phyloP scores from a whole-genome alignment of 805 yeast species.

The Candida chilensis region DNA sequence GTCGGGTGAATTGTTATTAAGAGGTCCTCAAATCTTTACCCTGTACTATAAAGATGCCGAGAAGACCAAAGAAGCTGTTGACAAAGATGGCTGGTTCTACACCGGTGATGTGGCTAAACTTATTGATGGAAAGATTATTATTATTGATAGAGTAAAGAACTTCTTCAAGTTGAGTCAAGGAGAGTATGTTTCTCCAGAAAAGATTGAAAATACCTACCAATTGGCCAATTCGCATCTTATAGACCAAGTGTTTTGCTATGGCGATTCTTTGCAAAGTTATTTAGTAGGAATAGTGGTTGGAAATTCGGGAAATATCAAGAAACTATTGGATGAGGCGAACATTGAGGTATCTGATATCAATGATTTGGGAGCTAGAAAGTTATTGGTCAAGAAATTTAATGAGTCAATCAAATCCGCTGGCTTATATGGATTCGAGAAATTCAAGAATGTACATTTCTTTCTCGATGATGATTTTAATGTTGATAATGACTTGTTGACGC shows the following conservation, averaged over 20 bases:
- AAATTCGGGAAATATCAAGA: constrained; percentile 4
- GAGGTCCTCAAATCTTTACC: constrained; percentile 19
- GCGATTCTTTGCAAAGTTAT: constrained; percentile 12
- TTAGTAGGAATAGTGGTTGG: constrained; percentile 13
- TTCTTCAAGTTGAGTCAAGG: constrained; percentile 22
- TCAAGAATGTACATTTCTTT: constrained; percentile 13
- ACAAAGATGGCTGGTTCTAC: constrained; percentile 23
- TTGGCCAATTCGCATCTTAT: constrained; percentile 9
- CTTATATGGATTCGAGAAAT: constrained; percentile 19
- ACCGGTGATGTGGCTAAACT: constrained; percentile 27
- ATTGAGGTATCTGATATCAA: not conserved
- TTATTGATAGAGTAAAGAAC: constrained; percentile 21
- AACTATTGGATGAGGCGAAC: not conserved
- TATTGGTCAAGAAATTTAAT: constrained; percentile 14
- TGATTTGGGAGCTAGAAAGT: constrained; percentile 5
- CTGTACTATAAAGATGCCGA: constrained; percentile 22
- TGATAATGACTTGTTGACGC: constrained; percentile 1
- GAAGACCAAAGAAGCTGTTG: constrained; percentile 20
- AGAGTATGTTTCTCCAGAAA: constrained; percentile 20
- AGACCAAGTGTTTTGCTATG: constrained; percentile 13
- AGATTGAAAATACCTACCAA: constrained; percentile 15
- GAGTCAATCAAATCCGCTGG: constrained; percentile 6
- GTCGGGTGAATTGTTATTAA: constrained; percentile 24
- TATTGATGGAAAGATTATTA: constrained; percentile 11
- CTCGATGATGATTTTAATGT: constrained; percentile 1